Base-by-base conservation (phyloP, 345 rosid species). In the Gossypium longicalyx region DNA sequence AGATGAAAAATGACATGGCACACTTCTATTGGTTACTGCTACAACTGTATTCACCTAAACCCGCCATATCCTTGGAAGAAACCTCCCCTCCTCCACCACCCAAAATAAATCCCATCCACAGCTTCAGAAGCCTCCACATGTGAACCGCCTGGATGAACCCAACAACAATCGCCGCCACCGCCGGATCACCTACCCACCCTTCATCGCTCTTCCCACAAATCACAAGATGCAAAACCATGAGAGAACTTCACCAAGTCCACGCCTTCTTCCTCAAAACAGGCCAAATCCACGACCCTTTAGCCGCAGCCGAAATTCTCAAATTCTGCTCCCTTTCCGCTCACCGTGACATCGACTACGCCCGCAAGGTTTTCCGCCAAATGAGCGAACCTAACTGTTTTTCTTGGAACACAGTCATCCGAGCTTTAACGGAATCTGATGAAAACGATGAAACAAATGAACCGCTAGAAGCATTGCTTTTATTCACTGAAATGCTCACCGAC, bases 351-450 rank as follows among this genome's bases (percentile, higher is more conserved):
- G 73, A 52, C 0, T 90, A 87, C 56, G 91, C 90, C 0, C 70
- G 65, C 22, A 85, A 83, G 79, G 76, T 90, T 60, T 92, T 90
- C 60, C 64, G 10, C 68, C 86, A 79, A 65, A 87, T 92, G 80
- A 80, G 57, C 29, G 74, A 79, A 3, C 88, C 87, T 27, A 90
- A 90, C 70, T 86, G 95, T 86, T 92, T 90, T 77, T 89, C 97
- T 56, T 92, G 90, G 88, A 92, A 92, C 77, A 82, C 97, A 0
- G 81, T 92, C n/a, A 83, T 90, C 78, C 82, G 93, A 60, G 90
- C 90, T 44, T 87, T 87, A 27, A 73, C 86, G 10, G 93, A 90
- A 68, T 67, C 79, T 29, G 75, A 48, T 45, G 75, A 45, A 47
- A 82, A 77, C 49, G 77, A 77, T 57, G 76, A 67, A 67, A 67